Percentiles rank a stretch among this genome's conserved stretches.
phyloP scores from a whole-genome alignment of 2,329 filamentous ascomycete genomes.

The Didymella pomorum region DNA sequence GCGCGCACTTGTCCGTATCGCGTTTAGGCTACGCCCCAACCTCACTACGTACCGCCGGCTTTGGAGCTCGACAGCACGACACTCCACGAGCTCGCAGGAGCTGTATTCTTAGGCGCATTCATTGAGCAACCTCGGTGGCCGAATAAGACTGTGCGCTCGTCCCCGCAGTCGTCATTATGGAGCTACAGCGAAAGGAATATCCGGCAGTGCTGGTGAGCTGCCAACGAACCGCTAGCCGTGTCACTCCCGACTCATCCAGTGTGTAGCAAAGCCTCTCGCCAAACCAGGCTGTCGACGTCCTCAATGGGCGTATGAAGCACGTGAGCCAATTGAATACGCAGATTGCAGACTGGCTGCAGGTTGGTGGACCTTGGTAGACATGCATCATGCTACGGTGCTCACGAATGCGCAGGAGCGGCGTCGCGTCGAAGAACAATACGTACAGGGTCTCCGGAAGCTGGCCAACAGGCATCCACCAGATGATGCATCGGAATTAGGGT shows the following conservation, averaged over 20 bases:
- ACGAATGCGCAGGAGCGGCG: constrained; percentile 77
- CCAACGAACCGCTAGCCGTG: constrained; percentile 26
- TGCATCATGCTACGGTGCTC: constrained; percentile 26
- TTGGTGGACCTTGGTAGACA: constrained; percentile 56
- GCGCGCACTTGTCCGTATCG: constrained; percentile 18
- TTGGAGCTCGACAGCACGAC: constrained; percentile 39
- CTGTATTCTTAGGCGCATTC: constrained; percentile 17
- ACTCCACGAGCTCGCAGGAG: constrained; percentile 33
- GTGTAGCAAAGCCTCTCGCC: constrained; percentile 80
- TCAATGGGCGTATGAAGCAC: constrained; percentile 87
- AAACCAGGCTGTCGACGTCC: constrained; percentile 77
- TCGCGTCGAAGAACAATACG: constrained; percentile 89
- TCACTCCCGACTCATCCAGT: constrained; percentile 40
- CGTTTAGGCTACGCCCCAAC: constrained; percentile 17
- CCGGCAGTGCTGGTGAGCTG: constrained; percentile 84
- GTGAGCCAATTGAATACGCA: constrained; percentile 87
- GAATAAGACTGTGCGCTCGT: constrained; percentile 44
- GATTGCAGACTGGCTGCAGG: constrained; percentile 96
- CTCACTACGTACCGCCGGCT: constrained; percentile 19
- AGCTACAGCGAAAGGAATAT: constrained; percentile 87
- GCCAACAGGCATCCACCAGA: constrained; percentile 77
- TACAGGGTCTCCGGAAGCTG: constrained; percentile 80
- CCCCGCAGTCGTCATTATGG: constrained; percentile 53
- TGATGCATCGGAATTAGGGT: constrained; percentile 85
- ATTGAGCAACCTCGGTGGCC: constrained; percentile 3